Evolutionary conservation across 1,284 basidiomycete species (phyloP), one percentile per base, ranked within the genome.

Genomic region (Trichosporon asahii): DNA sequence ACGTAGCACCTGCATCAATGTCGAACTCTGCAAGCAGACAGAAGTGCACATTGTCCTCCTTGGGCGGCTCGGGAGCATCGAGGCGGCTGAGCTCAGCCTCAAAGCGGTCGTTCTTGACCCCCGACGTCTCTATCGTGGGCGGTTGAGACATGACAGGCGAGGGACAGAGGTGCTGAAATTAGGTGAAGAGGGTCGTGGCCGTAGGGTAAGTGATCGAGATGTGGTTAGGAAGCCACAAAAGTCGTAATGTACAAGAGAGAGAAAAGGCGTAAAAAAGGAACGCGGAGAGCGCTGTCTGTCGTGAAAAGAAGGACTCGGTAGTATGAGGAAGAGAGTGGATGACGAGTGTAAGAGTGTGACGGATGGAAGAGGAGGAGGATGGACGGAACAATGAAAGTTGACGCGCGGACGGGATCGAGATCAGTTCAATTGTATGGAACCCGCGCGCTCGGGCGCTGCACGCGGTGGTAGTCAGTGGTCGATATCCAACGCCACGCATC

Each of bases 1-100:
- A 86, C 72, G 93, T 91, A 2, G 94, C 92, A 33, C 95, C 95
- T 67, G 90, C 88, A 80, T 94, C 90, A 75, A 98, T 97, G 85
- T 98, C 93, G 84, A 98, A 98, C 82, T 97, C 95, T 12, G 95
- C 95, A 64, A 97, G 87, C 49, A 98, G 87, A 68, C 96, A 91
- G 83, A 94, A 96, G 23, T 94, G 92, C 74, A 94, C 94, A 80
- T 94, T 92, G 73, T 92, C 86, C 66, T 82, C 81, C 29, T 75
- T 71, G 49, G 44, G 29, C 14, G 64, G 57, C 15, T 33, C 61
- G 21, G 57, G 57, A 21, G 29, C 73, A 6, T 67, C 53, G 63
- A 66, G 69, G 8, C 69, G 68, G 8, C 68, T 74, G 6, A 74
- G 57, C 60, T 72, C 74, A 40, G 57, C 70, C 9, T 74, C 75